phyloP scores from a whole-genome alignment of 192 early-diverging fungal species.

The Ramicandelaber brevisporus region DNA sequence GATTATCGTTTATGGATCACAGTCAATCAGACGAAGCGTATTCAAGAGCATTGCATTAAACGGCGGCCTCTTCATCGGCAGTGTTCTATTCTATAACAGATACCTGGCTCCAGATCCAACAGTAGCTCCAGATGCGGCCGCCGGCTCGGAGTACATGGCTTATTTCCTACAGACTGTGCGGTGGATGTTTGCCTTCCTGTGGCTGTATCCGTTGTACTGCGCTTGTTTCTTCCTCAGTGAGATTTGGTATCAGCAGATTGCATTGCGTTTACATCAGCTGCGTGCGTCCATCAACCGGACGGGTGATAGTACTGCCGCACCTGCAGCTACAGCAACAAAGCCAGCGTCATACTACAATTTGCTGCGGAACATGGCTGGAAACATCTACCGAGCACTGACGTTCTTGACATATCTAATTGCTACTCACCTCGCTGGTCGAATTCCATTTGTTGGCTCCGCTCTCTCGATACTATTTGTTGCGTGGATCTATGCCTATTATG shows the following conservation, averaged over 20 bases:
- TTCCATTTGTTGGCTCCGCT: slow-evolving; percentile 15
- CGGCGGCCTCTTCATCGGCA: slow-evolving; percentile 22
- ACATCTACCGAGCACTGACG: slow-evolving; percentile 17
- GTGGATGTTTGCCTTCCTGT: slow-evolving; percentile 12
- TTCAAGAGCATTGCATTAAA: slow-evolving; percentile 21
- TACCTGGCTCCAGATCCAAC: slow-evolving; percentile 5
- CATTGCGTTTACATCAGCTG: slow-evolving; percentile 18
- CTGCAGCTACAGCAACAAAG: no score
- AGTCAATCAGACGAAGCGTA: slow-evolving; percentile 11
- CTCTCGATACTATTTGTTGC: slow-evolving; percentile 14
- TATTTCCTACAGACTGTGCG: not conserved
- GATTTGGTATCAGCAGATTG: slow-evolving; percentile 28
- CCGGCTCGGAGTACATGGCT: not conserved
- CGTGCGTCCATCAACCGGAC: slow-evolving; percentile 9
- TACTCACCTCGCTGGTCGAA: slow-evolving; percentile 6
- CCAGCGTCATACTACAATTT: slow-evolving; percentile 11
- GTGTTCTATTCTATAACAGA: slow-evolving; percentile 16
- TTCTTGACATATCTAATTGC: slow-evolving; percentile 16
- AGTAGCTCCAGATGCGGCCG: slow-evolving; percentile 1
- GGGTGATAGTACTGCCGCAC: no score
- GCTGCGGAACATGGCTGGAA: slow-evolving; percentile 9
- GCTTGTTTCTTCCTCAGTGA: slow-evolving; percentile 21
- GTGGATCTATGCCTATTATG: slow-evolving; percentile 19
- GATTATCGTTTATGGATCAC: slow-evolving; percentile 11
- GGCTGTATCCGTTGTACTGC: slow-evolving; percentile 25